These are phyloP conservation scores for Blastobotrys petasosporus DNA, from an alignment of 1,139 yeast species.

Conservation along the genomic window DNA sequence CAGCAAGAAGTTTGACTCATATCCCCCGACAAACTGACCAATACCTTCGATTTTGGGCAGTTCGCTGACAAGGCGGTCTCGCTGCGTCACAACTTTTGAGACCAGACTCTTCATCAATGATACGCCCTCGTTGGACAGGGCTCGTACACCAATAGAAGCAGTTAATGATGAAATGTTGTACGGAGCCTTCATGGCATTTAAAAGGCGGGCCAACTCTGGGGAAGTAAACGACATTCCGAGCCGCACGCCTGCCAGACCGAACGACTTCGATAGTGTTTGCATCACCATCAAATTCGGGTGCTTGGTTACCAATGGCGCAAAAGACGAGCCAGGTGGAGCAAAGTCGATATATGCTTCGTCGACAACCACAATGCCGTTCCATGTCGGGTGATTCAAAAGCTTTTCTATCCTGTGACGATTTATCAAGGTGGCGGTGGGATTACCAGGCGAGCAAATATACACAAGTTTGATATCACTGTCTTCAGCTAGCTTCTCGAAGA, in stretches of 20 bases:
- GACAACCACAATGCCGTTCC: conserved; percentile 79
- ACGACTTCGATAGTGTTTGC: conserved; percentile 90
- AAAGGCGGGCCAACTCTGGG: conserved; percentile 51
- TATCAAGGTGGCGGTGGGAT: conserved; percentile 78
- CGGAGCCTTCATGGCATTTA: conserved; percentile 92
- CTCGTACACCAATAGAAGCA: conserved; percentile 67
- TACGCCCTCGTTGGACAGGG: conserved; percentile 57
- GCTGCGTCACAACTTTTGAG: conserved; percentile 46
- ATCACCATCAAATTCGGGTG: conserved; percentile 80
- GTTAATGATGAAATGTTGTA: conserved; percentile 86
- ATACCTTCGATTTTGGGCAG: conserved; percentile 53
- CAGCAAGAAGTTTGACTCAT: conserved; percentile 78
- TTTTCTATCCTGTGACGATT: conserved; percentile 44
- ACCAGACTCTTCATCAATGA: conserved; percentile 53
- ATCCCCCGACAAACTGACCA: conserved; percentile 77
- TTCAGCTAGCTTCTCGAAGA: conserved; percentile 44
- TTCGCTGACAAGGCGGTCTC: conserved; percentile 47
- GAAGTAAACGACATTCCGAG: conserved; percentile 73
- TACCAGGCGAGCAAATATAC: conserved; percentile 96
- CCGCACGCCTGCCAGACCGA: conserved; percentile 93
- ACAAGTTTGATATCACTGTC: conserved; percentile 66
- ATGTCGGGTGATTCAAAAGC: conserved; percentile 46
- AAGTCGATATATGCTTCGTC: conserved; percentile 97
- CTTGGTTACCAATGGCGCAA: conserved; percentile 74
- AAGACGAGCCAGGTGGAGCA: conserved; percentile 58